A percentile compares a stretch with the other conserved stretches of the same genome.
phyloP scores from a whole-genome alignment of 192 early-diverging fungal species.

The Rhizophlyctis rosea region DNA sequence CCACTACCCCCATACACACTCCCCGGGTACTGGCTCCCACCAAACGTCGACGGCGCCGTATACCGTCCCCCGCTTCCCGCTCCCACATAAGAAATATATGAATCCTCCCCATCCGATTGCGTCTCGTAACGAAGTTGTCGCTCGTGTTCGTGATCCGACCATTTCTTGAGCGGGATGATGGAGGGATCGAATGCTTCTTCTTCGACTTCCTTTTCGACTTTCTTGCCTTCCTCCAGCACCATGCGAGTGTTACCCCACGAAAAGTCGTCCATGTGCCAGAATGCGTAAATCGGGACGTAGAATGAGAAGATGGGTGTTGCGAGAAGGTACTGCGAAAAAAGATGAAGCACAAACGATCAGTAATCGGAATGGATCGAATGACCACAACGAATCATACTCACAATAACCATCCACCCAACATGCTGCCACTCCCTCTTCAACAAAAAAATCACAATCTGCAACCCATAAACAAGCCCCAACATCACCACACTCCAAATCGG shows the following conservation, averaged over 20 bases:
- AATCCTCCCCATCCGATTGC: constrained; percentile 2
- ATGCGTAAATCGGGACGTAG: constrained; percentile 86
- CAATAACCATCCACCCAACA: constrained; percentile 90
- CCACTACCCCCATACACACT: neutral
- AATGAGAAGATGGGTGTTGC: constrained; percentile 85
- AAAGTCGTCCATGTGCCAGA: constrained; percentile 99
- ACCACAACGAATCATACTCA: constrained; percentile 7
- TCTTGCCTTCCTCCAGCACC: constrained; percentile 76
- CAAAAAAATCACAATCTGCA: constrained; percentile 78
- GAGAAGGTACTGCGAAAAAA: constrained; percentile 57
- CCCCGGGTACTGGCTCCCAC: neutral
- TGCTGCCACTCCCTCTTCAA: constrained; percentile 62
- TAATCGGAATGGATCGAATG: too few relatives aligned
- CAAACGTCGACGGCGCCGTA: neutral
- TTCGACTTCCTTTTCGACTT: constrained; percentile 12
- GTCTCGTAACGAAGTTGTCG: constrained; percentile 24
- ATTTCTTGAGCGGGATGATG: constrained; percentile 77
- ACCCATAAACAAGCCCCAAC: constrained; percentile 80
- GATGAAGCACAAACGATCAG: constrained; percentile 10
- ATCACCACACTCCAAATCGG: constrained; percentile 77
- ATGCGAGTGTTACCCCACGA: constrained; percentile 98
- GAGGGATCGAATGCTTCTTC: constrained; percentile 65
- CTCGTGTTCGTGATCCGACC: constrained; percentile 77
- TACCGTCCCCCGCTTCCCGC: neutral
- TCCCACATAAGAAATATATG: constrained; percentile 8